Evolutionary conservation across 306 rosid species (phyloP).

Genomic region (Hippophae gyantsensis): DNA sequence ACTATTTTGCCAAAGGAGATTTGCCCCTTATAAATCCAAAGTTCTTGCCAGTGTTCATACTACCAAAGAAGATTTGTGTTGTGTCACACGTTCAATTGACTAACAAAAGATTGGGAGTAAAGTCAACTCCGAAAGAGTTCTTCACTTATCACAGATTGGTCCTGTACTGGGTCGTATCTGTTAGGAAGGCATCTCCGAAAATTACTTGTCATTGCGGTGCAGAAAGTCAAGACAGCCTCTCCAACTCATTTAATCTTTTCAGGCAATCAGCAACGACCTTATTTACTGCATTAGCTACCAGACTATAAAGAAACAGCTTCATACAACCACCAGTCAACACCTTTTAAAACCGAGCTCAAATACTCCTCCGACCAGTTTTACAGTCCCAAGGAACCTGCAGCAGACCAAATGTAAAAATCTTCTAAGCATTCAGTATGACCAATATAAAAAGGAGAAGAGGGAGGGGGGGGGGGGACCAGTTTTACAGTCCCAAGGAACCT

Average conservation of each 20-base stretch:
- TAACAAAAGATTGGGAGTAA: constrained; percentile 19
- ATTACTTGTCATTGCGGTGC: constrained; percentile 1
- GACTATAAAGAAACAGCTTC: too few relatives aligned
- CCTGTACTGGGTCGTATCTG: constrained; percentile 8
- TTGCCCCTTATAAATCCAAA: constrained; percentile 46
- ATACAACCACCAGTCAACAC: too few relatives aligned
- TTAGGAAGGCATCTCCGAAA: constrained; percentile 10
- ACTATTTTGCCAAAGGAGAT: constrained; percentile 76
- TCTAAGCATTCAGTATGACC: not conserved
- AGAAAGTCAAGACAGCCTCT: constrained; percentile 12
- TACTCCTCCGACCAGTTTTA: too few relatives aligned
- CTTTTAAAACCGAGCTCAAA: too few relatives aligned
- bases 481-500: constrained; percentile 30
- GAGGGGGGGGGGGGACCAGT: constrained; percentile 1
- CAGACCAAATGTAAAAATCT: constrained; percentile 17
- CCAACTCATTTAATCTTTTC: constrained; percentile 18
- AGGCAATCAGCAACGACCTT: too few relatives aligned
- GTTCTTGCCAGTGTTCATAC: constrained; percentile 13
- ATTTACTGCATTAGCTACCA: too few relatives aligned
- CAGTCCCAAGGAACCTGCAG: constrained; percentile 42
- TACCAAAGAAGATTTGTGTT: constrained; percentile 19
- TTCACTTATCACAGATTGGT: constrained; percentile 24
- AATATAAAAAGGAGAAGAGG: constrained; percentile 10
- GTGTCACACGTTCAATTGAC: constrained; percentile 19
- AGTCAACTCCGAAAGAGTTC: constrained; percentile 15